Evolutionary conservation across 1,284 basidiomycete genomes (phyloP).

Genomic region (Fomitopsis betulina): DNA sequence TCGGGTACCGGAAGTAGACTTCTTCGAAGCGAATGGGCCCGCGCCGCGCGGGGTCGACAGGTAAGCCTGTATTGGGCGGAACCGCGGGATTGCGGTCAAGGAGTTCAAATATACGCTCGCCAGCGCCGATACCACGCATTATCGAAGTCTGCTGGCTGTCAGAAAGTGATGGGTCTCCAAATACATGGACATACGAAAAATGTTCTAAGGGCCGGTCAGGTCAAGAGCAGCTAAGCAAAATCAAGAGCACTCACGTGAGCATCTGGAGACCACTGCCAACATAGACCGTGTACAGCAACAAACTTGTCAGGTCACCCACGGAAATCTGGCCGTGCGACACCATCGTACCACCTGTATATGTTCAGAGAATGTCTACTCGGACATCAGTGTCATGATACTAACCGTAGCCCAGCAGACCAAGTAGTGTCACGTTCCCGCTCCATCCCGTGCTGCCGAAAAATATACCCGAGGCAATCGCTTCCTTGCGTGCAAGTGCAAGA

Average conservation of each 20-base stretch:
- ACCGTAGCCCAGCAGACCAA: slow-evolving; percentile 92
- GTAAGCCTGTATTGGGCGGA: slow-evolving; percentile 55
- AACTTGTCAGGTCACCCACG: slow-evolving; percentile 86
- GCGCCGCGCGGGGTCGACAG: slow-evolving; percentile 48
- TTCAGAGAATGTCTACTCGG: background rate
- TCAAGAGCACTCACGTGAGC: slow-evolving; percentile 56
- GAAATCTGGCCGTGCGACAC: slow-evolving; percentile 86
- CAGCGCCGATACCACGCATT: slow-evolving; percentile 92
- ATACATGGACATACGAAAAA: slow-evolving; percentile 37
- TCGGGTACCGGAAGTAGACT: slow-evolving; percentile 85
- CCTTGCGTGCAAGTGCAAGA: slow-evolving; percentile 76
- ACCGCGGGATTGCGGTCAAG: slow-evolving; percentile 79
- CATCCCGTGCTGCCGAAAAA: slow-evolving; percentile 94
- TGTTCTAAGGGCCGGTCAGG: slow-evolving; percentile 8
- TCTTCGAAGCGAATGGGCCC: slow-evolving; percentile 76
- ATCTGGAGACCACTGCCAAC: slow-evolving; percentile 79
- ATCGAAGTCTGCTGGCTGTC: slow-evolving; percentile 56
- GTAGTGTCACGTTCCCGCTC: slow-evolving; percentile 90
- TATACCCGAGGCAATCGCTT: slow-evolving; percentile 87
- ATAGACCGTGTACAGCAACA: slow-evolving; percentile 92
- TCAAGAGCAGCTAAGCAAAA: background rate
- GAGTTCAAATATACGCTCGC: slow-evolving; percentile 89
- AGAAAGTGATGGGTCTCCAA: background rate
- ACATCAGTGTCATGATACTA: slow-evolving; percentile 11
- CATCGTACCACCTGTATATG: slow-evolving; percentile 72